Evolutionary conservation across 768 basidiomycete species (phyloP).

Genomic region (Podaxis pistillaris): DNA sequence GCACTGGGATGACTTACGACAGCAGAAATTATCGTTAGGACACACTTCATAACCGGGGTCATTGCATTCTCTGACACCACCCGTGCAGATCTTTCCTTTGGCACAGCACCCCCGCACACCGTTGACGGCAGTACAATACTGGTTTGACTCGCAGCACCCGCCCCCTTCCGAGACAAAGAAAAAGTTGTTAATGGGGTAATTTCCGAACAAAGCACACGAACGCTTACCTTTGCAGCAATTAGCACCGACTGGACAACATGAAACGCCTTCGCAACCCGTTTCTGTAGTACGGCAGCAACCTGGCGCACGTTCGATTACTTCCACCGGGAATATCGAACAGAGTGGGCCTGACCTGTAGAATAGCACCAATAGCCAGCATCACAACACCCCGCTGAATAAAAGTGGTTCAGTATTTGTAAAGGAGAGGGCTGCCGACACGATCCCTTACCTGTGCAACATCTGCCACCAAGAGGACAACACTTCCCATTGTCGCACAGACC

Average conservation of each 20-base stretch:
- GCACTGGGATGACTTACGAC: not conserved
- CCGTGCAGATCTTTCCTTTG: constrained; percentile 1
- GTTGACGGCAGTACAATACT: constrained; percentile 1
- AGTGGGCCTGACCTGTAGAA: not conserved
- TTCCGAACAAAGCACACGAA: not conserved
- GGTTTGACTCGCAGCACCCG: constrained; percentile 1
- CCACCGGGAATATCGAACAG: not conserved
- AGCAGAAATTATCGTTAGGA: constrained; percentile 3
- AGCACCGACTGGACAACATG: constrained; percentile 2
- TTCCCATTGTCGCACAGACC: constrained; percentile 1
- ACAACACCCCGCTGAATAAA: not conserved
- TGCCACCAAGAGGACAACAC: constrained; percentile 10
- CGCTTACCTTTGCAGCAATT: constrained; percentile 9
- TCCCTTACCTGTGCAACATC: constrained; percentile 6
- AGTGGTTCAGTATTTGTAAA: not conserved
- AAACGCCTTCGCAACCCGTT: not conserved
- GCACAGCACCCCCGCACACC: not conserved
- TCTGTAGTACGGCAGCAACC: constrained; percentile 4
- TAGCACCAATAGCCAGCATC: constrained; percentile 7
- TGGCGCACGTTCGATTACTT: not conserved
- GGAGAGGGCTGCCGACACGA: too few relatives aligned
- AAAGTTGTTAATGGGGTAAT: not conserved
- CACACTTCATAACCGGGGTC: not conserved
- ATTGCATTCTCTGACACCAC: not conserved
- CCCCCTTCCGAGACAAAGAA: not conserved